Conservation (phyloP, 2,329 filamentous ascomycete genomes). For the Aspergillus pseudoterreus region DNA sequence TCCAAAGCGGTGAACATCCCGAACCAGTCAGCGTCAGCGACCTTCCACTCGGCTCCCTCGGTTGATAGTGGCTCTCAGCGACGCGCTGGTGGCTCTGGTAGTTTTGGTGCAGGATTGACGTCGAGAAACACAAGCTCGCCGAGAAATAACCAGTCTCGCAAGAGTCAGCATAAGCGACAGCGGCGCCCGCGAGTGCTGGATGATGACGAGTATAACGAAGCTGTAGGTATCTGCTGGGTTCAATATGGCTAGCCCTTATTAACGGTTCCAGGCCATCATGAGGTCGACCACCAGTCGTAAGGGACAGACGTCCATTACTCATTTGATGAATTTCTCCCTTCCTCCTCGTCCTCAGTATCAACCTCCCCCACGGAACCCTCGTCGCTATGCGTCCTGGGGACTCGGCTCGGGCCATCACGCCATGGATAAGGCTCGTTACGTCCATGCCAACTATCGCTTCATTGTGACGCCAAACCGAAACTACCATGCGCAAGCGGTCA, state of each 20-base stretch:
- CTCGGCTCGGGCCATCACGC: slow-evolving; percentile 85
- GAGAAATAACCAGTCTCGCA: slow-evolving; percentile 70
- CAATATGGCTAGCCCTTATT: too few relatives aligned
- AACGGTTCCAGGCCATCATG: slow-evolving; percentile 53
- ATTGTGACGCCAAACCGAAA: slow-evolving; percentile 79
- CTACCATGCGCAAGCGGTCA: slow-evolving; percentile 75
- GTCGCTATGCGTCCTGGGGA: slow-evolving; percentile 76
- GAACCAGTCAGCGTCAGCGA: slow-evolving; percentile 29
- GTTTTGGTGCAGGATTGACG: slow-evolving; percentile 36
- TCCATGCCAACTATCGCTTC: slow-evolving; percentile 97
- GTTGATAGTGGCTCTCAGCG: slow-evolving; percentile 37
- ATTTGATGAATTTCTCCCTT: slow-evolving; percentile 86
- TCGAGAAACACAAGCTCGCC: slow-evolving; percentile 36
- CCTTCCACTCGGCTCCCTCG: slow-evolving; percentile 30
- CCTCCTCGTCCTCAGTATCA: slow-evolving; percentile 65
- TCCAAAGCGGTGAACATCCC: slow-evolving; percentile 39
- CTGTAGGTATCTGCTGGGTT: slow-evolving; percentile 48
- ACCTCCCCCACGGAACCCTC: slow-evolving; percentile 57
- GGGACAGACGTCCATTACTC: slow-evolving; percentile 94
- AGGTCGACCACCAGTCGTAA: slow-evolving; percentile 66
- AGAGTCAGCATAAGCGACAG: slow-evolving; percentile 81
- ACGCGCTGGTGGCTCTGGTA: slow-evolving; percentile 39
- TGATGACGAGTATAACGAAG: slow-evolving; percentile 85
- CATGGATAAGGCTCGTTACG: slow-evolving; percentile 83
- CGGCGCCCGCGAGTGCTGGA: slow-evolving; percentile 69